Base-by-base conservation (phyloP, 148 eudicot species). In the Oxyria digyna region DNA sequence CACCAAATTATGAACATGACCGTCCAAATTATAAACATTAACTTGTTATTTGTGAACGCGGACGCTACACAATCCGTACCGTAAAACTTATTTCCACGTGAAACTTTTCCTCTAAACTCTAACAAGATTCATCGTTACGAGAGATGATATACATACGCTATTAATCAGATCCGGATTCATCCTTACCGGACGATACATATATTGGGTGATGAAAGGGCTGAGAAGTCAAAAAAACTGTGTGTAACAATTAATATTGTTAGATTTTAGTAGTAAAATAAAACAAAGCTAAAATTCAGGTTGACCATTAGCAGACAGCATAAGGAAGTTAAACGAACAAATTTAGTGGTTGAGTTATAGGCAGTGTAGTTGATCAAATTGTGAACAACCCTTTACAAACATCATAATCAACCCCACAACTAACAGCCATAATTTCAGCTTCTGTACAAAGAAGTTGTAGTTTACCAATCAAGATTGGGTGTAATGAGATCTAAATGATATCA, bases 381-480 rank as follows among this genome's bases (percentile, higher is more conserved):
- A 59, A 59, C 68, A 8, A 65, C n/a, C 55, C 41, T 31, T 27
- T 57, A 21, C 64, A 57, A 57, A 29, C n/a, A 57, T 27, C 37
- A 24, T 23, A 15, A 54, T 3, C 31, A 13, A 26, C 33, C n/a
- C 33, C 27, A 4, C 62, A 57, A 27, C 35, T 4, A 57, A 27
- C 8, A 3, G 15, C 37, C 37, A 14, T 59, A 59, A 29, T 31
- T 59, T 46, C 52, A 46, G 52, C 1, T 52, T 23, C 10, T 9
- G 59, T 23, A 31, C 31, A 52, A 52, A 2, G 15, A 29, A 59
- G 14, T 26, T 55, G 3, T 55, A 33, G 63, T 55, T 55, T 27
- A 55, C 33, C 63, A 4, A 55, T 26, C 35, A 21, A 20, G 27
- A n/a, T 17, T 50, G 9, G 13, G 12, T 50, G 21, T 1, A 18